A percentile compares a stretch with the other conserved stretches of the same genome.
Evolutionary conservation across 2,329 filamentous ascomycete genomes (phyloP).

Genomic region (Colletotrichum chrysophilum): DNA sequence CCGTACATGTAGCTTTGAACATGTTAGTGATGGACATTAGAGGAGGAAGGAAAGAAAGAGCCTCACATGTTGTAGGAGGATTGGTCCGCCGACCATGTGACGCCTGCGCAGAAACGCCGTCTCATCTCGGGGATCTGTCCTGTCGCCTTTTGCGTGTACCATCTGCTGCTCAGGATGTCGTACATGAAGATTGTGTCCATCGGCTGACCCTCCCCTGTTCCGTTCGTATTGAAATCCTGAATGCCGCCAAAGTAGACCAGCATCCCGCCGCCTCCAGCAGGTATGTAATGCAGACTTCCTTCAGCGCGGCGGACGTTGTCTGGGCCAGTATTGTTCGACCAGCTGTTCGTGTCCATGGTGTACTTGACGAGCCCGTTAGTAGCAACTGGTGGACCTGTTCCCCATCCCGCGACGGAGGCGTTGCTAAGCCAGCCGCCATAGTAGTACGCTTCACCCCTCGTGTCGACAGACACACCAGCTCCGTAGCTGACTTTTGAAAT

Average conservation of each 20-base stretch:
- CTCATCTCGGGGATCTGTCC: constrained; percentile 58
- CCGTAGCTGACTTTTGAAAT: constrained; percentile 60
- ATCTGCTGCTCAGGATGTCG: constrained; percentile 63
- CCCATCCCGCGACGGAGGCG: constrained; percentile 56
- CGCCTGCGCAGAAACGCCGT: constrained; percentile 66
- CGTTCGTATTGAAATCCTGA: constrained; percentile 50
- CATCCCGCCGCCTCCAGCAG: constrained; percentile 63
- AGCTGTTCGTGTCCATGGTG: constrained; percentile 55
- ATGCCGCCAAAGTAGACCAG: constrained; percentile 68
- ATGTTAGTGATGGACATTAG: background rate
- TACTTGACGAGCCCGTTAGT: constrained; percentile 61
- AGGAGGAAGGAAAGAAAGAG: background rate
- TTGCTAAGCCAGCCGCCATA: constrained; percentile 68
- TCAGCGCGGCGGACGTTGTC: constrained; percentile 61
- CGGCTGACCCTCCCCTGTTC: constrained; percentile 47
- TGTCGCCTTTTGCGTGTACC: constrained; percentile 63
- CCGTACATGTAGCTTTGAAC: constrained; percentile 63
- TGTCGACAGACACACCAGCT: constrained; percentile 59
- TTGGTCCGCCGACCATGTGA: constrained; percentile 61
- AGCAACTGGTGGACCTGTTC: constrained; percentile 46
- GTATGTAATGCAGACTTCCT: constrained; percentile 64
- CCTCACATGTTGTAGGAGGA: constrained; percentile 70
- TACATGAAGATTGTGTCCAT: constrained; percentile 63
- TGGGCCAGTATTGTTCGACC: constrained; percentile 59
- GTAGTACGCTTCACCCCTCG: constrained; percentile 63